phyloP scores from a whole-genome alignment of 2,329 filamentous ascomycete species.

The Arthrinium phaeospermum region DNA sequence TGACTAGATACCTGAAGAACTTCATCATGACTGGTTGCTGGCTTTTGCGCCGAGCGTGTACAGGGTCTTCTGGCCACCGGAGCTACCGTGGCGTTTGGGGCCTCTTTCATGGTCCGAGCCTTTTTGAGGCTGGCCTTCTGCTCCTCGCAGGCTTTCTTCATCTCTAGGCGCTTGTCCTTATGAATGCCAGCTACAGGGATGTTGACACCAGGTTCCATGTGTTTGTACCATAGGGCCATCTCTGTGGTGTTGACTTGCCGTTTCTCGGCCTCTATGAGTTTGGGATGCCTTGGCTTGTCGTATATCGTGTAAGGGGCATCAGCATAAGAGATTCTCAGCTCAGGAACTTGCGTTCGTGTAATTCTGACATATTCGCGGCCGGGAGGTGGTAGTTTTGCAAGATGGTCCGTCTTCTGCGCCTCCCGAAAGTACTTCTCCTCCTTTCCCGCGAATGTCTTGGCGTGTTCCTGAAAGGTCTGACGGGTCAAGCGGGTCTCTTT shows the following conservation, averaged over 20 bases:
- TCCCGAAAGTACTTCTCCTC: neutral
- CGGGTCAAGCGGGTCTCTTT: neutral
- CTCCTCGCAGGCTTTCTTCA: neutral
- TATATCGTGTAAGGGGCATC: neutral
- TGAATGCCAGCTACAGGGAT: neutral
- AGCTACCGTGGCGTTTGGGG: neutral
- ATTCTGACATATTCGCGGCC: neutral
- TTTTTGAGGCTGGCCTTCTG: neutral
- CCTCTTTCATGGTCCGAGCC: neutral
- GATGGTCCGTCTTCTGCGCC: slow-evolving; percentile 3
- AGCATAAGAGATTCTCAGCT: neutral
- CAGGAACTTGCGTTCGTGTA: neutral
- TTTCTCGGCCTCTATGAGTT: neutral
- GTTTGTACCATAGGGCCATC: neutral
- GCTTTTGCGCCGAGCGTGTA: neutral
- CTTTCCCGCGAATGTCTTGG: neutral
- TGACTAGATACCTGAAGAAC: neutral
- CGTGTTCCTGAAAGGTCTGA: neutral
- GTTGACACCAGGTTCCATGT: neutral
- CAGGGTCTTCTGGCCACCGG: neutral
- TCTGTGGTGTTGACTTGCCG: neutral
- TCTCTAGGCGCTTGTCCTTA: neutral
- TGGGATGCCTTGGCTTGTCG: neutral
- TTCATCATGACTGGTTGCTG: neutral
- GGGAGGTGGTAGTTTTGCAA: slow-evolving; percentile 6